phyloP scores from a whole-genome alignment of 1,284 basidiomycete species.

The Moniliophthora roreri region DNA sequence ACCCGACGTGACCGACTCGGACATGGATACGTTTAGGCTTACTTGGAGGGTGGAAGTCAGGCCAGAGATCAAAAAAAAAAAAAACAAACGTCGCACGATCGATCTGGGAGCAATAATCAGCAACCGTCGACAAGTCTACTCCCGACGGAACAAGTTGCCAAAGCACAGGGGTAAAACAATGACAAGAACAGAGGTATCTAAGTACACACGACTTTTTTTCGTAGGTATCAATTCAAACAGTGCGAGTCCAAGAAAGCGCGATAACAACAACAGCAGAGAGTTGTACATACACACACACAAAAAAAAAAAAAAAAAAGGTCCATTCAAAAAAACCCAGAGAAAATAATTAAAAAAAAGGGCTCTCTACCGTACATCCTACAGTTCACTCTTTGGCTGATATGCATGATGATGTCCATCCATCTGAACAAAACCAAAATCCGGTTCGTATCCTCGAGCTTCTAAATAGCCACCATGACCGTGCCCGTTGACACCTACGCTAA shows the following conservation, averaged over 20 bases:
- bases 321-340: conserved; percentile 5
- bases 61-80: conserved; percentile 18
- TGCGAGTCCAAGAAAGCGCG: conserved; percentile 1
- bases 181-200: too few species aligned
- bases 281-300: conserved; percentile 1
- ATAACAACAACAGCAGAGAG: not conserved
- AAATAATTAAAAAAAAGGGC: not conserved
- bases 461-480: conserved; percentile 21
- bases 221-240: too few species aligned
- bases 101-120: too few species aligned
- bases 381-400: too few species aligned
- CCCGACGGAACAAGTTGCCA: too few species aligned
- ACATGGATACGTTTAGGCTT: too few species aligned
- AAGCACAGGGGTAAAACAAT: too few species aligned
- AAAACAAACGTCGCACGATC: conserved; percentile 1
- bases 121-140: too few species aligned
- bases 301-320: conserved; percentile 4
- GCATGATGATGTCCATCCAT: conserved; percentile 5
- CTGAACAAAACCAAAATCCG: conserved; percentile 14
- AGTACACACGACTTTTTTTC: too few species aligned
- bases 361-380: not conserved
- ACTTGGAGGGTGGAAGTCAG: not conserved
- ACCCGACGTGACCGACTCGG: too few species aligned
- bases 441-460: conserved; percentile 30
- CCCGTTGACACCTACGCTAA: conserved; percentile 56